Conservation (phyloP, 2,329 filamentous ascomycete genomes). For the Chaetomium globosum region DNA sequence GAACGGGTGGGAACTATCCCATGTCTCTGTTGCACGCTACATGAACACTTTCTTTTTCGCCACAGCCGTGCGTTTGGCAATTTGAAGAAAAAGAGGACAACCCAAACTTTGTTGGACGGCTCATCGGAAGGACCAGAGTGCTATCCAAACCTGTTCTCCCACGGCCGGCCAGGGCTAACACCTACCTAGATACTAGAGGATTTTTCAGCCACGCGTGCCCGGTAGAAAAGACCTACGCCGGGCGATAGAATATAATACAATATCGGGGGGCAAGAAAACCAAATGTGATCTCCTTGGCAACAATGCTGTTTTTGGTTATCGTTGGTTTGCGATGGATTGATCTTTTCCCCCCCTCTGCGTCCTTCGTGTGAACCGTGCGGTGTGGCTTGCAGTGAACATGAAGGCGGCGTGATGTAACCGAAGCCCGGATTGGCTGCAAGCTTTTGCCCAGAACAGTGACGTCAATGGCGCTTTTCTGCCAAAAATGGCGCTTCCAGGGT, state of each 20-base stretch:
- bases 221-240: constrained; percentile 17
- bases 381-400: not conserved
- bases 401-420: constrained; percentile 4
- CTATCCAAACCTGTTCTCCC: not conserved
- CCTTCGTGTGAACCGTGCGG: no score
- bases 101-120: constrained; percentile 5
- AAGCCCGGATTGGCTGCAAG: constrained; percentile 3
- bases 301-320: not conserved
- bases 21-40: constrained; percentile 10
- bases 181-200: constrained; percentile 2
- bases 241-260: constrained; percentile 28
- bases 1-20: constrained; percentile 8
- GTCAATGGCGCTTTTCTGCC: constrained; percentile 27
- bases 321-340: not conserved
- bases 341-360: no score
- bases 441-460: constrained; percentile 17
- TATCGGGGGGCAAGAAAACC: not conserved
- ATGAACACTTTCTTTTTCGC: constrained; percentile 7
- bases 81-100: constrained; percentile 7
- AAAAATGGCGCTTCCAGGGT: not conserved
- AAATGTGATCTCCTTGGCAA: not conserved
- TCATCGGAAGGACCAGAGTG: not conserved
- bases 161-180: not conserved
- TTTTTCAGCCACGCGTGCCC: not conserved
- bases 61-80: constrained; percentile 17